These are phyloP conservation scores for Mycocentrospora acerina DNA, from an alignment of 2,329 filamentous ascomycete genomes.

Conservation along the genomic window DNA sequence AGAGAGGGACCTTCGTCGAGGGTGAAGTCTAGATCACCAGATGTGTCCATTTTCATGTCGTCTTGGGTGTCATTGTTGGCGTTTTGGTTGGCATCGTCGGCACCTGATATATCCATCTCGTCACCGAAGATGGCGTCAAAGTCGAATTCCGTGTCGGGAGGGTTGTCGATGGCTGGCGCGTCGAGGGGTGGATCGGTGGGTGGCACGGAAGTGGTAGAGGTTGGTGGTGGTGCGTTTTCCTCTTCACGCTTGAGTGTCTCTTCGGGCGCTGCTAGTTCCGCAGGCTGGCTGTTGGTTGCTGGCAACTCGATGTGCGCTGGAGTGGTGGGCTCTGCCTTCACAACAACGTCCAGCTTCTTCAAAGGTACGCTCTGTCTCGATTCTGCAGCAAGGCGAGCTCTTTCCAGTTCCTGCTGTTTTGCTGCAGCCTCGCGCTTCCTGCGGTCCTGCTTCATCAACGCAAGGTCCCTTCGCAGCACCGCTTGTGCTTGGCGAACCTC, in stretches of 20 bases:
- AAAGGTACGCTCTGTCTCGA: constrained; percentile 14
- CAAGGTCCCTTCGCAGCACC: constrained; percentile 40
- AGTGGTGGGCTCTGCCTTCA: constrained; percentile 16
- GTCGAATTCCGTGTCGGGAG: constrained; percentile 42
- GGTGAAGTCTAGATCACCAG: constrained; percentile 33
- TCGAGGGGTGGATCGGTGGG: constrained; percentile 29
- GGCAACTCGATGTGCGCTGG: constrained; percentile 14
- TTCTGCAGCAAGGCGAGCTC: constrained; percentile 32
- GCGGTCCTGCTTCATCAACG: constrained; percentile 38
- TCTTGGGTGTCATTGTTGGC: too few relatives aligned
- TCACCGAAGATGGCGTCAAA: constrained; percentile 42
- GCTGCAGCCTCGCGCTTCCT: constrained; percentile 39
- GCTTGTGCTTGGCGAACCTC: constrained; percentile 43
- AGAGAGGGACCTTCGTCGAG: constrained; percentile 36
- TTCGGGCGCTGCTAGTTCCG: constrained; percentile 8
- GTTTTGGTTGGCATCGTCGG: constrained; percentile 18
- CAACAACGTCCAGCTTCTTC: constrained; percentile 8
- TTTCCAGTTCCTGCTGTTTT: constrained; percentile 33
- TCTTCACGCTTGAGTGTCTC: constrained; percentile 15
- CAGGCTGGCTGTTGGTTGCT: constrained; percentile 1
- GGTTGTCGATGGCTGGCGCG: constrained; percentile 15
- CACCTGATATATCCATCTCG: constrained; percentile 25
- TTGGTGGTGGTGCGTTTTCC: constrained; percentile 14
- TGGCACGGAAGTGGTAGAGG: constrained; percentile 16
- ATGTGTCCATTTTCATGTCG: constrained; percentile 23